Evolutionary conservation across 2,329 filamentous ascomycete species (phyloP).

Genomic region (Aureobasidium lini): DNA sequence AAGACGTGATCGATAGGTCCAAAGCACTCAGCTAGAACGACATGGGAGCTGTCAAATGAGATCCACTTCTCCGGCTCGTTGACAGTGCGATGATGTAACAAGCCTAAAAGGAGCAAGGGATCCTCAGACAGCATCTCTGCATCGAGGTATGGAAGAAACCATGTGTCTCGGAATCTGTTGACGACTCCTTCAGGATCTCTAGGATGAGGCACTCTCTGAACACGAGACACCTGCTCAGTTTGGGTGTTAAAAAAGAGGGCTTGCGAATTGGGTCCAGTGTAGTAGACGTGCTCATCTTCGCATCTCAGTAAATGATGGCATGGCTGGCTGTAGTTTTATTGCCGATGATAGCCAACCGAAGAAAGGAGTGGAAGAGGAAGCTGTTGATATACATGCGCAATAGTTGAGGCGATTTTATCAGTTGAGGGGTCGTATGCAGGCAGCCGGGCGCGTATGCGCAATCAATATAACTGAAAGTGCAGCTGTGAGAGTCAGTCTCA

Average conservation of each 20-base stretch:
- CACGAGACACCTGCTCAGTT: neutral
- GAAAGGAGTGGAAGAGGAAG: neutral
- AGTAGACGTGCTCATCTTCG: neutral
- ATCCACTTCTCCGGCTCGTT: constrained; percentile 13
- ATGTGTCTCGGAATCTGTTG: neutral
- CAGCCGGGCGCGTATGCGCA: neutral
- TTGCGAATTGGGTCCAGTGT: neutral
- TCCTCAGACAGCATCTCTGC: constrained; percentile 12
- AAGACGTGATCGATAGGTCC: neutral
- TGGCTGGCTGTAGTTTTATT: neutral
- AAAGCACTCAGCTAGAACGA: constrained; percentile 12
- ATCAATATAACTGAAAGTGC: neutral
- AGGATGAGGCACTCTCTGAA: neutral
- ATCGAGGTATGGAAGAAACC: constrained; percentile 16
- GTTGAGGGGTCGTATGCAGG: neutral
- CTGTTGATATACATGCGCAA: neutral
- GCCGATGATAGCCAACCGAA: neutral
- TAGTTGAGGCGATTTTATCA: neutral
- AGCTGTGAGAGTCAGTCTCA: neutral
- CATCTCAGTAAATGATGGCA: neutral
- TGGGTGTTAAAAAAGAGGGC: neutral
- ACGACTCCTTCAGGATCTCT: neutral
- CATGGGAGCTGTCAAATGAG: constrained; percentile 15
- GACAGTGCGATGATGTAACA: constrained; percentile 16
- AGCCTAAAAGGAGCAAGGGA: constrained; percentile 4